phyloP scores from a whole-genome alignment of 2,329 filamentous ascomycete species.

The Dothideomycetidae sp. region DNA sequence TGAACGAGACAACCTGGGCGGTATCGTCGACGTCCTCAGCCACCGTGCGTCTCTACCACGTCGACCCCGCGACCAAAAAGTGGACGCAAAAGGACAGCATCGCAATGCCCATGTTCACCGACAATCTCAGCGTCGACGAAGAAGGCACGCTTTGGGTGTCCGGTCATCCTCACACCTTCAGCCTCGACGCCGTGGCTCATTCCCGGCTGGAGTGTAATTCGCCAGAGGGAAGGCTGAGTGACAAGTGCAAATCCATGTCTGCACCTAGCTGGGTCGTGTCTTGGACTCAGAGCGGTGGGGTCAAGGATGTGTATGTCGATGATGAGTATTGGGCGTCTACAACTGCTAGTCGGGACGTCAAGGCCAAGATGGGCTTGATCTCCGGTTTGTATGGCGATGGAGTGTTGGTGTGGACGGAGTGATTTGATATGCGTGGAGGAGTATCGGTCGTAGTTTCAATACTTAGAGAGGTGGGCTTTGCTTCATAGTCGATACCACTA shows the following conservation, averaged over 20 bases:
- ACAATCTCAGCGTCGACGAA: slow-evolving; percentile 28
- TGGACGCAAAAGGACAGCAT: slow-evolving; percentile 14
- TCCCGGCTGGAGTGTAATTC: slow-evolving; percentile 15
- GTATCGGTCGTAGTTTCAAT: no score
- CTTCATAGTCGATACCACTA: no score
- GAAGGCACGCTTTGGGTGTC: slow-evolving; percentile 27
- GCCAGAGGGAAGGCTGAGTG: slow-evolving; percentile 10
- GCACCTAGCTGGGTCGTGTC: slow-evolving; percentile 26
- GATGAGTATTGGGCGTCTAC: slow-evolving; percentile 24
- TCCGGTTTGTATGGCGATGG: slow-evolving; percentile 29
- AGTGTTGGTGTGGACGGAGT: slow-evolving; percentile 23
- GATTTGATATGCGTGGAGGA: slow-evolving; percentile 29
- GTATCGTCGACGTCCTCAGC: slow-evolving; percentile 25
- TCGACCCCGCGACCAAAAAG: slow-evolving; percentile 11
- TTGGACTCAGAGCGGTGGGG: slow-evolving; percentile 24
- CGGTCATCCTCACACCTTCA: slow-evolving; percentile 27
- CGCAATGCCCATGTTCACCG: slow-evolving; percentile 20
- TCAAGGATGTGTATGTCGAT: slow-evolving; percentile 25
- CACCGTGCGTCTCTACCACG: slow-evolving; percentile 24
- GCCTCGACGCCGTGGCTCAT: slow-evolving; percentile 16
- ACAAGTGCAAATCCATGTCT: slow-evolving; percentile 15
- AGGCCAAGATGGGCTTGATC: slow-evolving; percentile 23
- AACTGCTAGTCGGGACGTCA: slow-evolving; percentile 26
- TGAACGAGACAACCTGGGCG: slow-evolving; percentile 26
- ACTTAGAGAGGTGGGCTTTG: no score